These are phyloP conservation scores for Lodderomyces margitis DNA, from an alignment of 1,139 yeast genomes.

Conservation along the genomic window DNA sequence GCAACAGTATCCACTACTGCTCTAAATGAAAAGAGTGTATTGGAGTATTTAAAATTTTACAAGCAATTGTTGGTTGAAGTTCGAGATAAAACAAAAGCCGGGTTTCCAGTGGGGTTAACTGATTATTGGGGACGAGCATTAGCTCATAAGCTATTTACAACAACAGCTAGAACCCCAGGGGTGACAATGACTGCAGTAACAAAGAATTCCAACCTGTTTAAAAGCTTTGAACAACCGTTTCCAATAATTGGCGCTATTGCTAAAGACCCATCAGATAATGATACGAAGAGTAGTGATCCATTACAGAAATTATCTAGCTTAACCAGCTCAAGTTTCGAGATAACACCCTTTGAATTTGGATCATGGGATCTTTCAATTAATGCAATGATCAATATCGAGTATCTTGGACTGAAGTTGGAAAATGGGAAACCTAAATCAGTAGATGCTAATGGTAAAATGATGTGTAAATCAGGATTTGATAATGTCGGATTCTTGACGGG, in stretches of 20 bases:
- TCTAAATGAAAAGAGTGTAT: not conserved
- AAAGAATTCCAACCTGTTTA: constrained; percentile 18
- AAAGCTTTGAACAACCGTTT: constrained; percentile 35
- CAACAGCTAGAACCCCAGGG: constrained; percentile 36
- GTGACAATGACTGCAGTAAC: constrained; percentile 24
- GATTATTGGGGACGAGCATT: constrained; percentile 71
- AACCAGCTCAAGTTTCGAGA: constrained; percentile 44
- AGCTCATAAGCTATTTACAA: constrained; percentile 44
- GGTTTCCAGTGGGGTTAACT: constrained; percentile 57
- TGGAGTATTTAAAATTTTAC: constrained; percentile 42
- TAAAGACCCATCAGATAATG: constrained; percentile 21
- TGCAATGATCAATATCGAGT: constrained; percentile 52
- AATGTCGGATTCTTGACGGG: constrained; percentile 74
- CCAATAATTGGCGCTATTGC: constrained; percentile 42
- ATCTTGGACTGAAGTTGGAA: constrained; percentile 51
- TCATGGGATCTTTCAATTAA: constrained; percentile 57
- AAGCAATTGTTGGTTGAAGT: constrained; percentile 52
- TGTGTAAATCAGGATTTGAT: constrained; percentile 61
- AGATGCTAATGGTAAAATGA: constrained; percentile 21
- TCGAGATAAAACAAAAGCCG: constrained; percentile 48
- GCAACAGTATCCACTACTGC: not conserved
- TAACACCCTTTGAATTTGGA: constrained; percentile 61
- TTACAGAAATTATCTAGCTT: constrained; percentile 19
- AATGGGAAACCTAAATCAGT: constrained; percentile 26
- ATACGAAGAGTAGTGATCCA: not conserved